These are phyloP conservation scores for Fusarium tricinctum DNA, from an alignment of 2,329 filamentous ascomycete genomes.

Conservation along the genomic window DNA sequence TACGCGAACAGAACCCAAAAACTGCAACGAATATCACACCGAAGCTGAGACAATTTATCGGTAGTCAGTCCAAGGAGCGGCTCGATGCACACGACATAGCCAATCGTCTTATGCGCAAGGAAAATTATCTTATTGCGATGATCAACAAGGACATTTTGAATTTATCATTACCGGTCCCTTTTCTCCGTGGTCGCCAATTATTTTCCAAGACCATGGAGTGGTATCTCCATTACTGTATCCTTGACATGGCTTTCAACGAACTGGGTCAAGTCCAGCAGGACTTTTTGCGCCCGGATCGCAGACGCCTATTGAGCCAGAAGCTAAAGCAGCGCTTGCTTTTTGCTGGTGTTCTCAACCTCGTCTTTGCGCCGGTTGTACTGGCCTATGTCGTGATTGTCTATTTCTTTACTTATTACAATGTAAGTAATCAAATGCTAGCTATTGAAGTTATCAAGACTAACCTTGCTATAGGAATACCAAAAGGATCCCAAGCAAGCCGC, in stretches of 20 bases:
- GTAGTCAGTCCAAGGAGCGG: conserved; percentile 90
- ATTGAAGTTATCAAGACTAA: conserved; percentile 10
- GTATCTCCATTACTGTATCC: conserved; percentile 90
- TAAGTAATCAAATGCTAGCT: conserved; percentile 57
- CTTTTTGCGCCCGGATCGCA: conserved; percentile 86
- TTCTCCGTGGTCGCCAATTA: conserved; percentile 81
- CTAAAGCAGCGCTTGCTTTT: conserved; percentile 84
- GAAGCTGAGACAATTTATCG: conserved; percentile 70
- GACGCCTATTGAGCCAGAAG: conserved; percentile 82
- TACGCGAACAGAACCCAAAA: conserved; percentile 88
- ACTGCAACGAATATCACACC: conserved; percentile 73
- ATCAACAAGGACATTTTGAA: conserved; percentile 98
- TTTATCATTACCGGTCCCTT: conserved; percentile 86
- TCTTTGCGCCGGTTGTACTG: conserved; percentile 90
- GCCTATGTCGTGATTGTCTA: conserved; percentile 88
- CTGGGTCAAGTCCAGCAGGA: conserved; percentile 87
- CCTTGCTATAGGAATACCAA: conserved; percentile 80
- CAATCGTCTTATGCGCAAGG: conserved; percentile 94
- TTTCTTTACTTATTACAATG: conserved; percentile 95
- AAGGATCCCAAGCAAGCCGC: conserved; percentile 92
- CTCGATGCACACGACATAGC: conserved; percentile 98
- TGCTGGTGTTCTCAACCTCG: conserved; percentile 86
- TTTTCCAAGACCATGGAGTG: conserved; percentile 93
- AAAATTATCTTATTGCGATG: conserved; percentile 96
- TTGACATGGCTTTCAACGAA: conserved; percentile 94